Percentiles rank a stretch among this genome's conserved stretches.
Conservation (phyloP, 2,329 filamentous ascomycete species). For the Ophiostoma ips region DNA sequence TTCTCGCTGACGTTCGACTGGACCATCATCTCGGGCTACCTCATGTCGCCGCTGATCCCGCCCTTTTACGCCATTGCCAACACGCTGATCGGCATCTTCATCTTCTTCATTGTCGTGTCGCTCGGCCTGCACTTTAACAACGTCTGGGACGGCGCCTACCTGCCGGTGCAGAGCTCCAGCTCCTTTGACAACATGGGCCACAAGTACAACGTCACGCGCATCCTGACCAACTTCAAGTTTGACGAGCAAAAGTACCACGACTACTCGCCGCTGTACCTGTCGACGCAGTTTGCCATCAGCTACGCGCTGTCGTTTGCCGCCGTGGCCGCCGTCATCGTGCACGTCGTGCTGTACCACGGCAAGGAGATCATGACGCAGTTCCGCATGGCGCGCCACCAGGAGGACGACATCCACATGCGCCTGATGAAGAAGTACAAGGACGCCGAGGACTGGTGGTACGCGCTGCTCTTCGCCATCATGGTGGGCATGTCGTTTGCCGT, state of each 20-base stretch:
- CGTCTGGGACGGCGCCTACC: conserved; percentile 42
- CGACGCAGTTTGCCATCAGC: conserved; percentile 44
- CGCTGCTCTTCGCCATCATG: conserved; percentile 37
- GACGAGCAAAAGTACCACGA: conserved; percentile 45
- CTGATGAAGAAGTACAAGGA: conserved; percentile 48
- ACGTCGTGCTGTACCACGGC: conserved; percentile 42
- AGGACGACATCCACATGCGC: conserved; percentile 46
- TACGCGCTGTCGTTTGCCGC: conserved; percentile 47
- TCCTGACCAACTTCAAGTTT: conserved; percentile 45
- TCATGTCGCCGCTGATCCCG: conserved; percentile 34
- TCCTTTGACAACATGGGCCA: conserved; percentile 51
- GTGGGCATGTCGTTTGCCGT: conserved; percentile 40
- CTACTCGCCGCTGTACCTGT: conserved; percentile 53
- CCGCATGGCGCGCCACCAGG: conserved; percentile 39
- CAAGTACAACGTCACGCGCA: conserved; percentile 45
- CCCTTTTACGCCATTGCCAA: conserved; percentile 44
- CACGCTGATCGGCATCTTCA: conserved; percentile 35
- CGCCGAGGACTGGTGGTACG: conserved; percentile 46
- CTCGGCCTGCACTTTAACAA: conserved; percentile 45
- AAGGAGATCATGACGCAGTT: conserved; percentile 41
- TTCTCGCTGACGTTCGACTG: conserved; percentile 26
- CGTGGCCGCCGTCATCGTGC: conserved; percentile 44
- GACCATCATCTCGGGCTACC: conserved; percentile 32
- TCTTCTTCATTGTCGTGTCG: conserved; percentile 44
- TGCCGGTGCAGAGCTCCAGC: conserved; percentile 46